phyloP scores from a whole-genome alignment of 495 filamentous ascomycete genomes.

The Astrocystis sublimbata region DNA sequence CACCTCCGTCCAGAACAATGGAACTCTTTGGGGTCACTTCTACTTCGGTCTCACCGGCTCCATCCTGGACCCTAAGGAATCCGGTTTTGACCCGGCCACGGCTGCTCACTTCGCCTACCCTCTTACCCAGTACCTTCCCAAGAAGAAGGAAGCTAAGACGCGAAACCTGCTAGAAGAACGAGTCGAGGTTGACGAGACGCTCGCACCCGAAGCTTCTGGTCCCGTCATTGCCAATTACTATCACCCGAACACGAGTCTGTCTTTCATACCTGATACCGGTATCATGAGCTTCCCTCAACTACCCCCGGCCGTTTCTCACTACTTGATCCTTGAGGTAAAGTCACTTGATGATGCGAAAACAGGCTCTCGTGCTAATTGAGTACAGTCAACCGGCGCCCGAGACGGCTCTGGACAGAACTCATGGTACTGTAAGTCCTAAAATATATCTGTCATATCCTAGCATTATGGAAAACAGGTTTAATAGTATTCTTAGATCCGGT shows the following conservation, averaged over 20 bases:
- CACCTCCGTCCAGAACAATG: constrained; percentile 80
- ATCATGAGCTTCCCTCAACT: constrained; percentile 62
- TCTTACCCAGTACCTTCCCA: constrained; percentile 83
- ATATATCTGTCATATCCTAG: background rate
- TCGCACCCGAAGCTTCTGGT: constrained; percentile 54
- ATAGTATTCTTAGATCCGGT: constrained; percentile 59
- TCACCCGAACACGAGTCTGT: constrained; percentile 90
- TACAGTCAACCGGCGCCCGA: constrained; percentile 58
- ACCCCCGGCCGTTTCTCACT: constrained; percentile 74
- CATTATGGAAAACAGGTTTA: background rate
- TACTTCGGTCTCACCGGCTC: constrained; percentile 76
- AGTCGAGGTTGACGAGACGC: constrained; percentile 54
- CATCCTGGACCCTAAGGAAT: constrained; percentile 69
- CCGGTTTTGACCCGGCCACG: constrained; percentile 67
- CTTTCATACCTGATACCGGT: constrained; percentile 81
- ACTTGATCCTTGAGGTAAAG: constrained; percentile 67
- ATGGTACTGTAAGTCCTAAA: constrained; percentile 75
- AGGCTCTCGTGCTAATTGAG: constrained; percentile 17
- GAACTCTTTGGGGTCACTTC: constrained; percentile 91
- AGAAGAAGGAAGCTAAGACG: constrained; percentile 91
- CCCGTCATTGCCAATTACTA: constrained; percentile 83
- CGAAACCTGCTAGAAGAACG: constrained; percentile 73
- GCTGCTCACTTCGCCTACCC: constrained; percentile 84
- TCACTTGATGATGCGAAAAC: constrained; percentile 2
- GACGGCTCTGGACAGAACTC: constrained; percentile 83